Evolutionary conservation across 2,329 filamentous ascomycete species (phyloP).

Genomic region (Pleurostoma richardsiae): DNA sequence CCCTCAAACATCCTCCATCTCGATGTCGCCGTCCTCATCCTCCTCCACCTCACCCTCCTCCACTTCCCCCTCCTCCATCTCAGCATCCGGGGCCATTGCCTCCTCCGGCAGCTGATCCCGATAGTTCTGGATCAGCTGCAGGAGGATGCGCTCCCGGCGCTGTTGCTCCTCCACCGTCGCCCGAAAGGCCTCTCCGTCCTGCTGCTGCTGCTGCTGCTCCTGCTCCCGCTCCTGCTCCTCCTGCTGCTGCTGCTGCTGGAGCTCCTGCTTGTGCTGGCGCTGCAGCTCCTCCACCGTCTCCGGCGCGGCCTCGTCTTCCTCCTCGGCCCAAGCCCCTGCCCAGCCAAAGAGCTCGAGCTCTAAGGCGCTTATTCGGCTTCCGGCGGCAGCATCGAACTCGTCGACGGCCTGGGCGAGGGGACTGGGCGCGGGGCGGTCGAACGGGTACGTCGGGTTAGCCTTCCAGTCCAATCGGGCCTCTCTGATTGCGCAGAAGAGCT

Average conservation of each 20-base stretch:
- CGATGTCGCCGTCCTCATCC: constrained; percentile 1
- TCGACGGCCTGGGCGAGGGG: constrained; percentile 1
- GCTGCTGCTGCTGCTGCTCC: not conserved
- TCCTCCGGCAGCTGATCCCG: not conserved
- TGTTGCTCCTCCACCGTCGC: not conserved
- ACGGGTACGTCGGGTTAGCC: not conserved
- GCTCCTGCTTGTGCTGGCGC: not conserved
- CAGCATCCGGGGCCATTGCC: not conserved
- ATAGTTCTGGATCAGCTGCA: constrained; percentile 1
- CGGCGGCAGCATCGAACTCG: not conserved
- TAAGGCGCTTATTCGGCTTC: not conserved
- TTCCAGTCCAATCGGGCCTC: not conserved
- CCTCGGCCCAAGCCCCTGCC: not conserved
- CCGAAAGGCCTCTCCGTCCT: not conserved
- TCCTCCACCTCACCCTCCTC: not conserved
- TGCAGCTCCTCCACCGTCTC: not conserved
- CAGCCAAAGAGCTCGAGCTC: not conserved
- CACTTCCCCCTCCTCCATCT: not conserved
- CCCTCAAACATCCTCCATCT: not conserved
- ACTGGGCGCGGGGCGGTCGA: constrained; percentile 2
- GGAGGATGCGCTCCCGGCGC: not conserved
- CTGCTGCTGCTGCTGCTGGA: not conserved
- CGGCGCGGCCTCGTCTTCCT: not conserved
- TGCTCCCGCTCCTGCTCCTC: not conserved
- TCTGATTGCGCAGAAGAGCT: not conserved